Conservation (phyloP, 768 basidiomycete species). For the Coprinellus micaceus region DNA sequence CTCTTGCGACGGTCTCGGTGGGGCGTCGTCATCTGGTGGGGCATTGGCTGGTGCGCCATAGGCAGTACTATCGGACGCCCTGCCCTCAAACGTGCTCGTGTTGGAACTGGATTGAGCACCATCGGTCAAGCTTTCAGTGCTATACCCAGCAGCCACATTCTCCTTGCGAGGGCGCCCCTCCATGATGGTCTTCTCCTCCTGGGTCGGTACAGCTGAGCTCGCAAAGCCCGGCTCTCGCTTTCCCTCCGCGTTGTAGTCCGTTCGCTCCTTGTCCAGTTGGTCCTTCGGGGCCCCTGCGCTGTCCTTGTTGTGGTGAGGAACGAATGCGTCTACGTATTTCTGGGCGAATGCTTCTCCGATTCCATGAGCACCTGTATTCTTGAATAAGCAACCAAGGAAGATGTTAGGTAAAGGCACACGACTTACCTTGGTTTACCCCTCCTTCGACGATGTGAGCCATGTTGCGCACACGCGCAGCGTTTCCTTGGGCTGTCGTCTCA, state of each 20-base stretch:
- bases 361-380: conserved; percentile 36
- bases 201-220: conserved; percentile 58
- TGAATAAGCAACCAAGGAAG: conserved; percentile 35
- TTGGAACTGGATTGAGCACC: conserved; percentile 8
- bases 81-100: conserved; percentile 3
- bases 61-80: not conserved
- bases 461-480: conserved; percentile 25
- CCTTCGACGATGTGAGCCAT: conserved; percentile 35
- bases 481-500: conserved; percentile 35
- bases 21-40: conserved; percentile 40
- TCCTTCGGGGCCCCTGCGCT: conserved; percentile 41
- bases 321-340: conserved; percentile 39
- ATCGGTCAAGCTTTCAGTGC: not conserved
- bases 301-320: conserved; percentile 21
- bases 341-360: conserved; percentile 19
- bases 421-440: conserved; percentile 49
- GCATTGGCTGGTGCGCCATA: conserved; percentile 45
- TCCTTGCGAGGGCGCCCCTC: conserved; percentile 43
- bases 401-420: not conserved
- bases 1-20: conserved; percentile 44
- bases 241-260: conserved; percentile 50
- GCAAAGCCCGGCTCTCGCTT: conserved; percentile 53
- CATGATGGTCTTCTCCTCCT: conserved; percentile 62
- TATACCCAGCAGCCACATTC: conserved; percentile 17
- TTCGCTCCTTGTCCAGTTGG: conserved; percentile 46